phyloP scores from a whole-genome alignment of 2,329 filamentous ascomycete genomes.

The Beauveria scarabaeidicola region DNA sequence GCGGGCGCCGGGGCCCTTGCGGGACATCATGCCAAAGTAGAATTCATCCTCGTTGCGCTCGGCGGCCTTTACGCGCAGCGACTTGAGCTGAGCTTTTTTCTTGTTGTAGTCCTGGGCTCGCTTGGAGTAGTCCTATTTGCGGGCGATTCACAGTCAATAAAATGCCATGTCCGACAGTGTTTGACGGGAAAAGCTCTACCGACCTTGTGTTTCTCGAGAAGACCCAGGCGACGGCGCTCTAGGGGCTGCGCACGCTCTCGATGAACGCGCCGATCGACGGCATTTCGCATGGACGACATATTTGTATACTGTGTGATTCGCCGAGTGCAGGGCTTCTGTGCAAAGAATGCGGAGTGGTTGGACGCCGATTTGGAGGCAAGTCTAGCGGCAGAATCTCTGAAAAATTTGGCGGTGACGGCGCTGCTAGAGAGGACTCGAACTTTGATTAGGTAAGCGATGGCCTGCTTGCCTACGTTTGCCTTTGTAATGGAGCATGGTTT shows the following conservation, averaged over 20 bases:
- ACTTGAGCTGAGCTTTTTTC: slow-evolving; percentile 53
- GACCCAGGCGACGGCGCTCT: slow-evolving; percentile 76
- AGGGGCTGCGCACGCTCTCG: slow-evolving; percentile 81
- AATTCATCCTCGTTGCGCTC: slow-evolving; percentile 66
- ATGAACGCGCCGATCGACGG: slow-evolving; percentile 74
- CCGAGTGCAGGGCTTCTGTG: neutral
- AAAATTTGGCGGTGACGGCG: slow-evolving; percentile 29
- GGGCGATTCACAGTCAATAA: neutral
- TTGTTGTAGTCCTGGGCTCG: slow-evolving; percentile 58
- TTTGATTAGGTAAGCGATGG: too few relatives aligned
- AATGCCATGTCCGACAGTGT: neutral
- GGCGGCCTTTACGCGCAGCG: slow-evolving; percentile 51
- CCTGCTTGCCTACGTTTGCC: too few relatives aligned
- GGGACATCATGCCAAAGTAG: slow-evolving; percentile 61
- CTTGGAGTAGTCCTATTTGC: slow-evolving; percentile 50
- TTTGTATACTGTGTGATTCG: neutral
- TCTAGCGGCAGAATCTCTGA: slow-evolving; percentile 26
- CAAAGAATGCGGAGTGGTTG: neutral
- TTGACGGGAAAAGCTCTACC: slow-evolving; percentile 8
- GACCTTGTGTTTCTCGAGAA: slow-evolving; percentile 93
- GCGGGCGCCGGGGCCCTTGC: slow-evolving; percentile 44
- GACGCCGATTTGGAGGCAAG: slow-evolving; percentile 1
- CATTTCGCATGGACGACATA: slow-evolving; percentile 53
- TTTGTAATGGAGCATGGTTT: too few relatives aligned
- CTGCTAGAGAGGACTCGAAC: too few relatives aligned